Percentiles rank a stretch among this genome's conserved stretches.
Evolutionary conservation across 2,329 filamentous ascomycete genomes (phyloP).

Genomic region (Alternaria novae-zelandiae): DNA sequence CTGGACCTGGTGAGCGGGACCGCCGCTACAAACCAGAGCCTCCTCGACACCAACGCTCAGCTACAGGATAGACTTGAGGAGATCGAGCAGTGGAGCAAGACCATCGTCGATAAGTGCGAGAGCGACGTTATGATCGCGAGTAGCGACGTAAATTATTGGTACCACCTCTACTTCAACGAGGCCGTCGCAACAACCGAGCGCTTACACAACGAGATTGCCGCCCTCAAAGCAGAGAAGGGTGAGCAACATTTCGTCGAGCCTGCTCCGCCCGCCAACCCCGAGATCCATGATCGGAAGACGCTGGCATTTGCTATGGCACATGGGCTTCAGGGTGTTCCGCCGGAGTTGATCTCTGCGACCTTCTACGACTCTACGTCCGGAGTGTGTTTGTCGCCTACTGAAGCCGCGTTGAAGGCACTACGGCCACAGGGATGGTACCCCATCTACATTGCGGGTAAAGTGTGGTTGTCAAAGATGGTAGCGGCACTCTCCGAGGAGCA

Average conservation of each 20-base stretch:
- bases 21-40: neutral
- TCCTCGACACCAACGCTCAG: neutral
- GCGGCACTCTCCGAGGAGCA: conserved; percentile 13
- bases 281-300: neutral
- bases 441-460: neutral
- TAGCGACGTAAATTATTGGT: neutral
- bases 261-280: neutral
- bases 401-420: conserved; percentile 1
- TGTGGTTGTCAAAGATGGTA: conserved; percentile 5
- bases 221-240: conserved; percentile 1
- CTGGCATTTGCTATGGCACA: neutral
- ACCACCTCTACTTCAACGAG: neutral
- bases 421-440: conserved; percentile 3
- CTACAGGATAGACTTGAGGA: neutral
- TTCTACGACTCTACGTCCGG: neutral
- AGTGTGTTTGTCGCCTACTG: neutral
- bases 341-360: neutral
- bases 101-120: neutral
- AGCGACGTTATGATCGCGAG: neutral
- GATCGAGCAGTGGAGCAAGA: neutral
- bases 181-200: neutral
- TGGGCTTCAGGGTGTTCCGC: neutral
- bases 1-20: neutral
- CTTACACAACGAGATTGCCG: neutral
- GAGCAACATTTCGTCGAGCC: neutral